phyloP scores from a whole-genome alignment of 768 basidiomycete species.

The Tylopilus subfusipes region DNA sequence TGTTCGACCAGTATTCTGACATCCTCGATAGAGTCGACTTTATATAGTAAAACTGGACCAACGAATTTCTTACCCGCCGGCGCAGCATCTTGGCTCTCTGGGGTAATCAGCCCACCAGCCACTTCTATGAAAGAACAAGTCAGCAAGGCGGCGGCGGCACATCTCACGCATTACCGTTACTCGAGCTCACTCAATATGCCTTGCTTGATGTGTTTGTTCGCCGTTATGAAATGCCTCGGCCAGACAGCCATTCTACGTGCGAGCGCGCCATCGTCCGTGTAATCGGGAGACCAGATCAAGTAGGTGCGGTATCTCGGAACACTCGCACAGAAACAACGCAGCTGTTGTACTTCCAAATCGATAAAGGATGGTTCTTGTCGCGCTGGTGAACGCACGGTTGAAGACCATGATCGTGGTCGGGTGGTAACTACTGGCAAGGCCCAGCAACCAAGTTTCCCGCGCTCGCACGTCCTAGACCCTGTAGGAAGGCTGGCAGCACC shows the following conservation, averaged over 20 bases:
- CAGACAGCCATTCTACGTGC: slow-evolving; percentile 57
- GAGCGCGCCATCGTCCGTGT: slow-evolving; percentile 54
- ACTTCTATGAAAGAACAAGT: slow-evolving; percentile 34
- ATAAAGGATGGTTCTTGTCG: neutral
- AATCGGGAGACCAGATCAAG: slow-evolving; percentile 67
- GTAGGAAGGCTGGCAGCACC: slow-evolving; percentile 1
- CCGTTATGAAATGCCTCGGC: slow-evolving; percentile 45
- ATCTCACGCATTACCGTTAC: neutral
- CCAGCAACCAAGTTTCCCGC: neutral
- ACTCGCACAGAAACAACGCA: slow-evolving; percentile 14
- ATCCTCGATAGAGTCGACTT: slow-evolving; percentile 50
- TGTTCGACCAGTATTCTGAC: slow-evolving; percentile 37
- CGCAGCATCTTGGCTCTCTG: slow-evolving; percentile 50
- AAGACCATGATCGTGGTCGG: neutral
- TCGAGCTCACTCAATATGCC: slow-evolving; percentile 51
- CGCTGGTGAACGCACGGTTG: neutral
- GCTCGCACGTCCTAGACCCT: neutral
- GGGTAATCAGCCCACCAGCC: slow-evolving; percentile 56
- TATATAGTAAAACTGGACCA: slow-evolving; percentile 55
- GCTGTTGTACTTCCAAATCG: neutral
- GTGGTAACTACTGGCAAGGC: neutral
- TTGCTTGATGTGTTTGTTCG: slow-evolving; percentile 37
- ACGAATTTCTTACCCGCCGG: slow-evolving; percentile 52
- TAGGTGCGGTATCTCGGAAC: slow-evolving; percentile 10
- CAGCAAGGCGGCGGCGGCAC: slow-evolving; percentile 5